Evolutionary conservation across 805 yeast species (phyloP).

Genomic region (Candida boleticola): DNA sequence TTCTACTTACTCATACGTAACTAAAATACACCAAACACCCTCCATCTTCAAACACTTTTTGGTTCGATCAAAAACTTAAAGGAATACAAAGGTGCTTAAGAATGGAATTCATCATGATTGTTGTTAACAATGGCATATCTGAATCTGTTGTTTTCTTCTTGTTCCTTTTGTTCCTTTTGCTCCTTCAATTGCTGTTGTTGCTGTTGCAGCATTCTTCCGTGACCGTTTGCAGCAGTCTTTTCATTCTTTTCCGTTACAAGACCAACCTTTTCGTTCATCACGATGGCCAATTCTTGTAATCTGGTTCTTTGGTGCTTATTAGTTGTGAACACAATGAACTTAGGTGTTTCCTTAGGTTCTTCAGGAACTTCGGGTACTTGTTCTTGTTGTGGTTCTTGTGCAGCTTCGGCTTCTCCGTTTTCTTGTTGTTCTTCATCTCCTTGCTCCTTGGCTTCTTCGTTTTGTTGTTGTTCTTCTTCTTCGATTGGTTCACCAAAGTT

Average conservation of each 20-base stretch:
- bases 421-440: neutral
- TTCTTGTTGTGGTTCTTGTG: constrained; percentile 29
- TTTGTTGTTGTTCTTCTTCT: neutral
- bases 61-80: too few species aligned
- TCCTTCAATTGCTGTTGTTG: constrained; percentile 39
- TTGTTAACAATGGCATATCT: constrained; percentile 45
- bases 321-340: constrained; percentile 59
- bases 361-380: neutral
- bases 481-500: neutral
- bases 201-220: constrained; percentile 38
- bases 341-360: neutral
- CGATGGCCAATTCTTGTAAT: constrained; percentile 83
- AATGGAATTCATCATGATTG: constrained; percentile 44
- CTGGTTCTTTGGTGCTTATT: constrained; percentile 78
- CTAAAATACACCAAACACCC: too few species aligned
- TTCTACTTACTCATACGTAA: too few species aligned
- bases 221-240: constrained; percentile 76
- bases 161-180: constrained; percentile 24
- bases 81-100: neutral
- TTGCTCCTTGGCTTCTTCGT: neutral
- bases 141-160: constrained; percentile 37
- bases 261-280: constrained; percentile 76
- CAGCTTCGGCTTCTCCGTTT: constrained; percentile 46
- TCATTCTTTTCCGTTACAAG: constrained; percentile 83
- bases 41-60: too few species aligned